Base-by-base conservation (phyloP, 352 stramenopile genomes). In the Phytophthora foliorum region DNA sequence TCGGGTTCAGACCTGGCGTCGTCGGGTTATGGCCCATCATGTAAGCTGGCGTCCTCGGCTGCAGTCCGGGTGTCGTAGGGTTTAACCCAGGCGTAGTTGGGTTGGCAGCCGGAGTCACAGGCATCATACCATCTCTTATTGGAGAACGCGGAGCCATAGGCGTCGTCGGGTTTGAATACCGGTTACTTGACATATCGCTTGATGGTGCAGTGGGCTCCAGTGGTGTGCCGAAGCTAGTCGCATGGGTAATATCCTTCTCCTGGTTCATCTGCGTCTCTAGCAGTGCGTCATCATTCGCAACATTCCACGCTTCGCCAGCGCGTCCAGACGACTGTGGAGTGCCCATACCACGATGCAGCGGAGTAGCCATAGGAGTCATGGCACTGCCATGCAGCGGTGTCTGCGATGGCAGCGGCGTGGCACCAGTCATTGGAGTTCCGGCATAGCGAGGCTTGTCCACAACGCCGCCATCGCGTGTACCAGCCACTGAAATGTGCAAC, bases 181-280 rank as follows among this genome's bases (percentile, higher is more conserved):
- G 74, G 45, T 59, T 86, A 57, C 61, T 79, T 29, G 61, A 74
- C 66, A 86, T 84, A 63, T 90, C 82, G 49, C 80, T 82, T n/a
- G 84, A 84, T 16, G 89, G 82, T 16, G 82, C 85, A 42, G 88
- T 84, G 9, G 88, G 89, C 53, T 95, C 89, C 53, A 96, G 60
- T 14, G 89, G 89, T 17, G 88, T 90, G 9, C 89, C 89, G 49
- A 96, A 96, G 64, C 80, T 96, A 17, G 86, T 94, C 25, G 89
- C 89, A 57, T 96, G 89, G 21, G 89, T 93, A 68, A 96, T 94
- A 64, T 96, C 89, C 66, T 94, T 94, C 63, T 96, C 89, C 57
- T 96, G 89, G 63, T 95, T 95, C 80, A 95, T 87, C 27, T 96
- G 88, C 7, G 88, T 93, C 58, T 96, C 89, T 13, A 96, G 64